Base-by-base conservation (phyloP, 805 yeast genomes). In the Candida ipomoeae region DNA sequence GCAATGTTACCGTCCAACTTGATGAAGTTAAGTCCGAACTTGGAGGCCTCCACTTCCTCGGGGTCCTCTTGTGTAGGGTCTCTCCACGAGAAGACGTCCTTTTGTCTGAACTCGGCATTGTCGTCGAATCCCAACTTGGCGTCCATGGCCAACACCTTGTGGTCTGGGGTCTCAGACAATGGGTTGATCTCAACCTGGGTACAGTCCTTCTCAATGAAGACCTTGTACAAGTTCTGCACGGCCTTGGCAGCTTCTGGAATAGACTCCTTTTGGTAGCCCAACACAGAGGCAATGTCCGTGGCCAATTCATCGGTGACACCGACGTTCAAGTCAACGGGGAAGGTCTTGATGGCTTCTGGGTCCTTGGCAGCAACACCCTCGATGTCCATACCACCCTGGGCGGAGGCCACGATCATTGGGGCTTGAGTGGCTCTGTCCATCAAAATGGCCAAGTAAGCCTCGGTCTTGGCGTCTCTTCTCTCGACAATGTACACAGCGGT, bases 321-420 rank as follows among this genome's bases (percentile, higher is more conserved):
- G 49, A 74, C 73, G 52, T 84, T 79, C 62, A 89, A 79, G 61
- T 86, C 84, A 53, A 94, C 83, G 58, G 86, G 79, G 80, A 84
- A 89, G 58, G 92, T 84, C 75, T 89, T 85, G 77, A 94, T 94
- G 60, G 96, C 96, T 51, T 81, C 82, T 48, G 99, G 99, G 71
- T 82, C 85, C 62, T 80, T 83, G 60, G 84, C 85, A 54, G 99
- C 99, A 61, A 94, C 98, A 70, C 96, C 96, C 80, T 94, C 99
- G 66, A 94, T 94, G 77, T 94, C 97, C 96, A 94, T 91, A 79
- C 99, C 99, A 78, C 99, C 99, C 77, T 94, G 94, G 56, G 95
- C 78, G 33, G 97, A 90, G 46, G 97, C 97, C 57, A 94, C 96
- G 66, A 94, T 87, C 75, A 94, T 79, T 53, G 98, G 96, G 60